A percentile compares a stretch with the other conserved stretches of the same genome.
phyloP scores from a whole-genome alignment of 495 filamentous ascomycete species.

The Annulohypoxylon moriforme region DNA sequence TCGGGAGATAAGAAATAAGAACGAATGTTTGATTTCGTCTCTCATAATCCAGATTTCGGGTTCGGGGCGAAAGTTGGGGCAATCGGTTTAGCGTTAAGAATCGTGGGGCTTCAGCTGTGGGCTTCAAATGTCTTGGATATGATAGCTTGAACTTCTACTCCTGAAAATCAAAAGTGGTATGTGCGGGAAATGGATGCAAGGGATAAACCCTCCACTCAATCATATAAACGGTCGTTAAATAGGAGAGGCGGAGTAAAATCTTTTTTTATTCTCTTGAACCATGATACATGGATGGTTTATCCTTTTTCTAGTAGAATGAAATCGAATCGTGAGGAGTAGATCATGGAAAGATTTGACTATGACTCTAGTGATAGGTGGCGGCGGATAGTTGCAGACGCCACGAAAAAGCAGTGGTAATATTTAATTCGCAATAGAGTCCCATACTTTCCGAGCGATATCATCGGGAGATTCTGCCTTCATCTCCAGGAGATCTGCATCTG shows the following conservation, averaged over 20 bases:
- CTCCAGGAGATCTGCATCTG: constrained; percentile 38
- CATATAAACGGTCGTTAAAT: too few relatives aligned
- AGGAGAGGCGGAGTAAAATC: too few relatives aligned
- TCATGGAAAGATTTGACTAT: too few relatives aligned
- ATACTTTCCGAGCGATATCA: constrained; percentile 22
- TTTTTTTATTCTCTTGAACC: too few relatives aligned
- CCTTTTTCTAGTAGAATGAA: too few relatives aligned
- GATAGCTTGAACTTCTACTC: not conserved
- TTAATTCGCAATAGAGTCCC: not conserved
- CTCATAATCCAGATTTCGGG: not conserved
- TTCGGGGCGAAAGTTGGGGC: not conserved
- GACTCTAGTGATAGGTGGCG: not conserved
- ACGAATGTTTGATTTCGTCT: not conserved
- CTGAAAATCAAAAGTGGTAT: not conserved
- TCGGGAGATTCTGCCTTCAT: constrained; percentile 38
- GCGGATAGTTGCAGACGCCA: not conserved
- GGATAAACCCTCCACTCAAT: too few relatives aligned
- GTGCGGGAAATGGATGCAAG: not conserved
- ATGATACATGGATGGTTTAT: too few relatives aligned
- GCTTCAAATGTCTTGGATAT: not conserved
- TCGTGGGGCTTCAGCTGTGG: not conserved
- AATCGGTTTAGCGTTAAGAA: not conserved
- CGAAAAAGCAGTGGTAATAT: not conserved
- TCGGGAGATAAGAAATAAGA: not conserved
- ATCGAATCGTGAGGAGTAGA: too few relatives aligned